phyloP scores from a whole-genome alignment of 1,139 yeast species.

The Maudiozyma humilis region DNA sequence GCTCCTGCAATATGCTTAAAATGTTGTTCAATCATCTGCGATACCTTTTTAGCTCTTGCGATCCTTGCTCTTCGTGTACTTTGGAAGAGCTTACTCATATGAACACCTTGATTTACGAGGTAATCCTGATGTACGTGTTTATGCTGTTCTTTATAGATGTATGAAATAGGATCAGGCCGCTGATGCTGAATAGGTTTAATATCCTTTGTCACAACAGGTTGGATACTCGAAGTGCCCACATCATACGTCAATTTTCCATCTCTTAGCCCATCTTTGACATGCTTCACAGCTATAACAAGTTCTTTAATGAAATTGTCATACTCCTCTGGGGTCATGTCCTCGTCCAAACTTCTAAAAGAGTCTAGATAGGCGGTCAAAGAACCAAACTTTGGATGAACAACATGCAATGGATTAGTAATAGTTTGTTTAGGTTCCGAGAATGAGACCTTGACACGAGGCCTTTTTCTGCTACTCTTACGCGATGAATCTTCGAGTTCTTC shows the following conservation, averaged over 20 bases:
- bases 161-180: conserved; percentile 27
- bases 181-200: conserved; percentile 37
- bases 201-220: conserved; percentile 37
- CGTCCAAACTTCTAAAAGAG: conserved; percentile 53
- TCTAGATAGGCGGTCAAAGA: conserved; percentile 38
- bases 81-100: conserved; percentile 62
- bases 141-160: conserved; percentile 31
- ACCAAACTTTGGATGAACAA: conserved; percentile 36
- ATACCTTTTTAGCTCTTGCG: conserved; percentile 61
- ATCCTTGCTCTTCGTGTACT: conserved; percentile 60
- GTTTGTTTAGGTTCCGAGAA: conserved; percentile 51
- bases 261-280: conserved; percentile 48
- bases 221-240: conserved; percentile 38
- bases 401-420: conserved; percentile 73
- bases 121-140: conserved; percentile 61
- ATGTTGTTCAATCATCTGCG: conserved; percentile 78
- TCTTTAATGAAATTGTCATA: conserved; percentile 41
- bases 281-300: conserved; percentile 37
- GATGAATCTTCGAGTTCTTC: conserved; percentile 25
- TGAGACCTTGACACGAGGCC: conserved; percentile 32
- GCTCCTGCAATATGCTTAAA: conserved; percentile 83
- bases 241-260: conserved; percentile 42
- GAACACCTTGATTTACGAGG: conserved; percentile 65
- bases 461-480: conserved; percentile 16
- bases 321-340: conserved; percentile 41